These are phyloP conservation scores for Lumnitzera racemosa DNA, from an alignment of 345 rosid genomes.

Conservation along the genomic window DNA sequence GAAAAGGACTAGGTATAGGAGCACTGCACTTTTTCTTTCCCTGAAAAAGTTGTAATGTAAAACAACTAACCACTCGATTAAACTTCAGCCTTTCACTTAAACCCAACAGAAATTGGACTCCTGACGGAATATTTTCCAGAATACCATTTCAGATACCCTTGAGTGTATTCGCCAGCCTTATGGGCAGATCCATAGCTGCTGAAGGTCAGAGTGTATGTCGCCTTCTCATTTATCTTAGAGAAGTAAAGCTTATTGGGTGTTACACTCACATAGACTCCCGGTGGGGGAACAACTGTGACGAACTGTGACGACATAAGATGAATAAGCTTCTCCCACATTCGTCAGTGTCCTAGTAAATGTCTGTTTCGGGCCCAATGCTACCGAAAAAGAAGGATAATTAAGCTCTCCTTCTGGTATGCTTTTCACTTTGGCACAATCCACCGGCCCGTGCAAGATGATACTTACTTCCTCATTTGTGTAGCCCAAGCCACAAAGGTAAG, in stretches of 20 bases:
- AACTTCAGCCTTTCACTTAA: slow-evolving; percentile 12
- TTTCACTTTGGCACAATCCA: slow-evolving; percentile 10
- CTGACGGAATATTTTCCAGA: slow-evolving; percentile 24
- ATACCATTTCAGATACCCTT: slow-evolving; percentile 34
- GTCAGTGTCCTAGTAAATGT: slow-evolving; percentile 34
- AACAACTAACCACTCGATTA: background rate
- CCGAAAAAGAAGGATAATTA: slow-evolving; percentile 40
- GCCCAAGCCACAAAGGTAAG: slow-evolving; percentile 31
- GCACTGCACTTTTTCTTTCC: no score
- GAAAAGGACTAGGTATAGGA: no score
- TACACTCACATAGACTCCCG: slow-evolving; percentile 23
- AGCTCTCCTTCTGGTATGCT: slow-evolving; percentile 19
- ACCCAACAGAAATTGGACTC: slow-evolving; percentile 33
- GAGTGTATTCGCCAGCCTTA: slow-evolving; percentile 14
- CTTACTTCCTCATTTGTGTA: slow-evolving; percentile 17
- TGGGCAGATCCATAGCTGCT: background rate
- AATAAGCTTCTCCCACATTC: slow-evolving; percentile 32
- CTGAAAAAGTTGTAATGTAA: background rate
- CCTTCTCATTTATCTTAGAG: slow-evolving; percentile 27
- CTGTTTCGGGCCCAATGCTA: slow-evolving; percentile 30
- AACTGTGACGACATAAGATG: slow-evolving; percentile 16
- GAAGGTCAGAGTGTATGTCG: slow-evolving; percentile 28
- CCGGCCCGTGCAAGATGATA: slow-evolving; percentile 9
- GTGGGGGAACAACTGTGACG: slow-evolving; percentile 19
- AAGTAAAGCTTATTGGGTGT: slow-evolving; percentile 29